phyloP scores from a whole-genome alignment of 2,329 filamentous ascomycete species.

The Pyrenochaeta sp. region DNA sequence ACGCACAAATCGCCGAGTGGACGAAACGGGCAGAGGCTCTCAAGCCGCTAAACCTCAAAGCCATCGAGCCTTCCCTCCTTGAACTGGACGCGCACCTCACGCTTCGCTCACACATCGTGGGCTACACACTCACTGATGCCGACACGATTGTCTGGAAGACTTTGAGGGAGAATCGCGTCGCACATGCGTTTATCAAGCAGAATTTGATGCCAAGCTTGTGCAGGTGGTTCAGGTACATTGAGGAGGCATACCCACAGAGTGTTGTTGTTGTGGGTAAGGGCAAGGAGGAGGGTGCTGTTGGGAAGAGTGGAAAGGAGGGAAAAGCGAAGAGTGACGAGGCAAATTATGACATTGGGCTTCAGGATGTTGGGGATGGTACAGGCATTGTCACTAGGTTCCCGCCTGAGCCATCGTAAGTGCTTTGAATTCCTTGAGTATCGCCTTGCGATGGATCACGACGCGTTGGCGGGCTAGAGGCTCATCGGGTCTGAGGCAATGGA shows the following conservation, averaged over 20 bases:
- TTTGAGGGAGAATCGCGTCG: slow-evolving; percentile 84
- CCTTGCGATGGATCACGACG: too few relatives aligned
- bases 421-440: not conserved
- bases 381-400: slow-evolving; percentile 90
- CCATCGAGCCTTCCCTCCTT: slow-evolving; percentile 75
- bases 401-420: slow-evolving; percentile 83
- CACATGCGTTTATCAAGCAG: slow-evolving; percentile 80
- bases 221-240: slow-evolving; percentile 88
- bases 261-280: slow-evolving; percentile 66
- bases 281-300: slow-evolving; percentile 58
- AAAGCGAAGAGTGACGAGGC: slow-evolving; percentile 81
- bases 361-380: slow-evolving; percentile 77
- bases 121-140: slow-evolving; percentile 77
- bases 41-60: slow-evolving; percentile 77
- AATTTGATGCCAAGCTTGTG: slow-evolving; percentile 77
- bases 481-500: not conserved
- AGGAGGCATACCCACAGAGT: slow-evolving; percentile 81
- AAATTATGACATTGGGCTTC: slow-evolving; percentile 87
- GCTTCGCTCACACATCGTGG: slow-evolving; percentile 84
- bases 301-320: slow-evolving; percentile 68
- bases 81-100: slow-evolving; percentile 88
- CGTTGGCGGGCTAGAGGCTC: not conserved
- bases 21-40: slow-evolving; percentile 62
- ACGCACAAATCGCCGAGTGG: slow-evolving; percentile 62
- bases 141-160: slow-evolving; percentile 86